These are phyloP conservation scores for Psidium friedrichsthalianum DNA, from an alignment of 345 rosid species.

Conservation along the genomic window DNA sequence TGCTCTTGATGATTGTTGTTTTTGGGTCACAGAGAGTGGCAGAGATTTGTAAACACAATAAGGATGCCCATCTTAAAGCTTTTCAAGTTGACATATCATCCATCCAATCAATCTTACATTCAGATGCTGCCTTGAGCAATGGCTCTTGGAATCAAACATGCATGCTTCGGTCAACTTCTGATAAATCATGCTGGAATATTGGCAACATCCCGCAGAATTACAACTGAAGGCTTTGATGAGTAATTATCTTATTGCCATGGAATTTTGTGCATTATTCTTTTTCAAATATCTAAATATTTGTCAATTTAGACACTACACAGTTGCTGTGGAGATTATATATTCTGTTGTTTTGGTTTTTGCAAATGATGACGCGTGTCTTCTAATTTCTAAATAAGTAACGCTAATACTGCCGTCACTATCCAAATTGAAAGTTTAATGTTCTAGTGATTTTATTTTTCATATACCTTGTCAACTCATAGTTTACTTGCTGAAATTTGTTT, in stretches of 20 bases:
- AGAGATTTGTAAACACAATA: slow-evolving; percentile 33
- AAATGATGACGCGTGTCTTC: background rate
- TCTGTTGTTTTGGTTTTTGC: background rate
- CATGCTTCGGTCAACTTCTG: slow-evolving; percentile 75
- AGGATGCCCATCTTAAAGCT: slow-evolving; percentile 46
- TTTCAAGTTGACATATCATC: slow-evolving; percentile 66
- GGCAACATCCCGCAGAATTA: slow-evolving; percentile 48
- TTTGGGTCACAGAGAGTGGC: slow-evolving; percentile 32
- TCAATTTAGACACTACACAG: background rate
- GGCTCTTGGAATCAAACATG: slow-evolving; percentile 65
- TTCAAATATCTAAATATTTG: background rate
- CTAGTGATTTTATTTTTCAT: background rate
- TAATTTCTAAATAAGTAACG: background rate
- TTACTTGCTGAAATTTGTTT: background rate
- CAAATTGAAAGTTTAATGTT: background rate
- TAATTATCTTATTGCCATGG: slow-evolving; percentile 16
- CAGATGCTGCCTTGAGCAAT: slow-evolving; percentile 48
- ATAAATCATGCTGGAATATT: slow-evolving; percentile 91
- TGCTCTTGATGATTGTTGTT: background rate
- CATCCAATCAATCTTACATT: slow-evolving; percentile 56
- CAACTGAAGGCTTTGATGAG: slow-evolving; percentile 78
- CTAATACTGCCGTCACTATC: background rate
- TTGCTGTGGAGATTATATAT: background rate
- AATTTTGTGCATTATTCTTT: background rate
- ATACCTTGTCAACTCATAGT: background rate